Conservation (phyloP, 306 rosid genomes). For the Spatholobus suberectus region DNA sequence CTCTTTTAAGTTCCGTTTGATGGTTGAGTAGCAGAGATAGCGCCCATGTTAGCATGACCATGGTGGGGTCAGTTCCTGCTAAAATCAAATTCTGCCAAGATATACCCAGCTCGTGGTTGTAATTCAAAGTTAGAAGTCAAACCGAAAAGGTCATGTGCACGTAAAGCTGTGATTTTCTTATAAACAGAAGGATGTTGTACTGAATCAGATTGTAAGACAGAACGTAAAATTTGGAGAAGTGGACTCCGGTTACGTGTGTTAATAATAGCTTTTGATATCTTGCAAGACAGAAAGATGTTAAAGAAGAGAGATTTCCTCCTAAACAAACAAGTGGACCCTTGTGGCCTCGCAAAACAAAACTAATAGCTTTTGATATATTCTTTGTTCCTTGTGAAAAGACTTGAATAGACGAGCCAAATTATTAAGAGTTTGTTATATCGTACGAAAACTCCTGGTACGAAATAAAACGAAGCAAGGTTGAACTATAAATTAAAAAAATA, state of each 20-base stretch:
- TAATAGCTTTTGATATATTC: neutral
- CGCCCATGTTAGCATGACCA: slow-evolving; percentile 51
- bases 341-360: neutral
- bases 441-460: neutral
- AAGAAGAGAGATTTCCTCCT: neutral
- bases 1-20: slow-evolving; percentile 34
- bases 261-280: neutral
- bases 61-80: slow-evolving; percentile 53
- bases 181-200: neutral
- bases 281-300: neutral
- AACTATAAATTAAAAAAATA: neutral
- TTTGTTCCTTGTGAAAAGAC: slow-evolving; percentile 4
- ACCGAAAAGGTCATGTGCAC: neutral
- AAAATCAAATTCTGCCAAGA: slow-evolving; percentile 52
- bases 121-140: neutral
- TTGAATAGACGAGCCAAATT: slow-evolving; percentile 4
- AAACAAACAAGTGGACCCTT: neutral
- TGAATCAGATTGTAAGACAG: neutral
- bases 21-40: slow-evolving; percentile 48
- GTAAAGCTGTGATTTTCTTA: neutral
- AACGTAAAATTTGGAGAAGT: neutral
- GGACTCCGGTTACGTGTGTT: neutral
- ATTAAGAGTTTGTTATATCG: neutral
- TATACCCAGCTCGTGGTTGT: neutral
- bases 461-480: neutral